Base-by-base conservation (phyloP, 768 basidiomycete genomes). In the Cystobasidium tubakii region DNA sequence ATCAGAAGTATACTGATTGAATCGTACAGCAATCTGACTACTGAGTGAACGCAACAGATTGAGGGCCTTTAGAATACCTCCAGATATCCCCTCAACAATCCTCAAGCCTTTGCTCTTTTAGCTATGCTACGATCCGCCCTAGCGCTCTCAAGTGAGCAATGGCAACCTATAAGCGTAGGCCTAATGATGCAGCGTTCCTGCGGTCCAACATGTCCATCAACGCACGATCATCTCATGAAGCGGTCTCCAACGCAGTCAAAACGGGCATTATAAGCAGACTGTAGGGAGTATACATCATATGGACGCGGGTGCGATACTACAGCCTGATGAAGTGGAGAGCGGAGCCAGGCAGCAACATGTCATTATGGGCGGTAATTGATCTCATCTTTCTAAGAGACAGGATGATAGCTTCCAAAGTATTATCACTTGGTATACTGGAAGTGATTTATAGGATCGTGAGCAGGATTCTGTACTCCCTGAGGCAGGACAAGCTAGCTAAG, bases 391-490 rank as follows among this genome's bases (percentile, higher is more conserved):
- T 50, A 50, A 50, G 46, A 50, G 46, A 50, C 10, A 60, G 23
- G 57, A 34, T 15, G 57, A 60, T 29, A 29, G 57, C 6, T 60
- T 60, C 29, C 57, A 60, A 29, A 43, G 13, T 65, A 43, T 65
- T 29, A 65, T 65, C 23, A 65, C 63, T 65, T 65, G 63, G 63
- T 65, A 65, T 36, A 65, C 63, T 25, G 63, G 63, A 34, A 27
- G 36, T 42, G 63, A 65, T 23, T 33, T 65, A 3, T 27, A 12
- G 25, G 36, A 65, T 17, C 63, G 63, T 65, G 29, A 19, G 63
- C 39, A 2, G 6, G 3, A 39, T 6, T 31, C 6, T 29, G 4
- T 34, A 25, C 12, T 25, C 57, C 7, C n/a, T n/a, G n/a, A n/a
- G n/a, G n/a, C n/a, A n/a, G n/a, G n/a, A n/a, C n/a, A n/a, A n/a